These are phyloP conservation scores for Pseudozyma thailandica DNA, from an alignment of 1,284 basidiomycete species.

Conservation along the genomic window DNA sequence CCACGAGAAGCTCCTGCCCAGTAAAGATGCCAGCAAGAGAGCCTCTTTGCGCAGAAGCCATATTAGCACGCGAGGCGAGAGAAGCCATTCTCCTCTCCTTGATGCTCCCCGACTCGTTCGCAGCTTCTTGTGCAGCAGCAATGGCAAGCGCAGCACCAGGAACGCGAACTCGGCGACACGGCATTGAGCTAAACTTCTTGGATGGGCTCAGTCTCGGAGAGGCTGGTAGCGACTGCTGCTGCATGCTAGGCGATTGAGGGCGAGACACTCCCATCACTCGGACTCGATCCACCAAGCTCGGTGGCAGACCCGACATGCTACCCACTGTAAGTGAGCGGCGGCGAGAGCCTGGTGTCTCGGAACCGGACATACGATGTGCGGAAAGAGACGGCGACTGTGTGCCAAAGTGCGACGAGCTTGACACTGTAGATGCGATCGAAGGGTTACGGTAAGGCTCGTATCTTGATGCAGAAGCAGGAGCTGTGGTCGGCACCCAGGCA, in stretches of 20 bases:
- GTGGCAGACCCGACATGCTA: slow-evolving; percentile 4
- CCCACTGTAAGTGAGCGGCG: slow-evolving; percentile 17
- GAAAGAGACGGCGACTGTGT: not conserved
- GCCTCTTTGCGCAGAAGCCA: no score
- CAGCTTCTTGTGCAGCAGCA: no score
- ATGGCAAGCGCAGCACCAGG: no score
- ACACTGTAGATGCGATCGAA: slow-evolving; percentile 12
- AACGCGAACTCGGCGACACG: slow-evolving; percentile 10
- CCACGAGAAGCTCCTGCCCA: no score
- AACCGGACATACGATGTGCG: not conserved
- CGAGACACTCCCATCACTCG: slow-evolving; percentile 8
- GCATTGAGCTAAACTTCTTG: slow-evolving; percentile 20
- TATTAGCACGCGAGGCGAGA: no score
- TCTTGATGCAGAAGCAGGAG: not conserved
- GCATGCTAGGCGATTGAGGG: slow-evolving; percentile 6
- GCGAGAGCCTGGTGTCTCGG: not conserved
- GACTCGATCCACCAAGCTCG: slow-evolving; percentile 18
- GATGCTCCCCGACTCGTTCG: no score
- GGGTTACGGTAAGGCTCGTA: slow-evolving; percentile 18
- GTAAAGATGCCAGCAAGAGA: no score
- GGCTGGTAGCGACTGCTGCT: slow-evolving; percentile 1
- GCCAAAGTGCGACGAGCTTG: slow-evolving; percentile 9
- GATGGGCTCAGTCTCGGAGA: slow-evolving; percentile 2
- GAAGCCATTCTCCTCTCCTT: no score
- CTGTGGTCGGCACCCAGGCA: not conserved